Conservation (phyloP, 1,284 basidiomycete genomes). For the Pseudozyma hubeiensis region DNA sequence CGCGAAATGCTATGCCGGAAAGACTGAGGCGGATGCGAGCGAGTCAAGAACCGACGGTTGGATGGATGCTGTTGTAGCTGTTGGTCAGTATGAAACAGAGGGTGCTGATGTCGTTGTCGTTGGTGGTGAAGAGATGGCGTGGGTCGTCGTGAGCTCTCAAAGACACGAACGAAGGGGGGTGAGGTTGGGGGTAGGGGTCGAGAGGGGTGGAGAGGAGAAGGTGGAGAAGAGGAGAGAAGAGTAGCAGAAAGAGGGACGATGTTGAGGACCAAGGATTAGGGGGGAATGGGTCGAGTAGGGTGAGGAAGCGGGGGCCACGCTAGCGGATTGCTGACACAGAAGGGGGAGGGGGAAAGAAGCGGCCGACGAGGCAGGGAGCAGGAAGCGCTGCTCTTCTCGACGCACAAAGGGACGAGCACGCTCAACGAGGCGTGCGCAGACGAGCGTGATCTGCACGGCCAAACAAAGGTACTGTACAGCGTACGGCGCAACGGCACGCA, state of each 20-base stretch:
- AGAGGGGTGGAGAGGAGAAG: conserved; percentile 11
- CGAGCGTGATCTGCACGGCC: neutral
- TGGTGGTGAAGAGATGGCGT: conserved; percentile 2
- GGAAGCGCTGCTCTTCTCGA: neutral
- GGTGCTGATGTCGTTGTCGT: neutral
- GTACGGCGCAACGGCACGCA: neutral
- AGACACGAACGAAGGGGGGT: conserved; percentile 26
- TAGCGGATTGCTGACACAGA: neutral
- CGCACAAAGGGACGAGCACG: too few species aligned
- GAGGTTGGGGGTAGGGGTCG: conserved; percentile 2
- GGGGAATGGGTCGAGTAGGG: neutral
- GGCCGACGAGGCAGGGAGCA: neutral
- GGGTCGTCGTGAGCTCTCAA: conserved; percentile 43
- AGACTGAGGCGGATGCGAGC: conserved; percentile 17
- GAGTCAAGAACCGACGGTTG: conserved; percentile 3
- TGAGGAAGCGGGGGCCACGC: neutral
- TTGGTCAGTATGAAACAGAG: conserved; percentile 4
- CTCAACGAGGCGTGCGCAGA: neutral
- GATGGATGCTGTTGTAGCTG: conserved; percentile 40
- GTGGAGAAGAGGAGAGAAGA: conserved; percentile 6
- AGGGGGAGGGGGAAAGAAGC: conserved; percentile 1
- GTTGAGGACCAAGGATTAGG: neutral
- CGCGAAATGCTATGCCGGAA: conserved; percentile 28
- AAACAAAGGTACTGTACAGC: neutral
- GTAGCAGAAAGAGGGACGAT: conserved; percentile 6